Conservation (phyloP, 208 protist species). For the Histomonas meleagridis region DNA sequence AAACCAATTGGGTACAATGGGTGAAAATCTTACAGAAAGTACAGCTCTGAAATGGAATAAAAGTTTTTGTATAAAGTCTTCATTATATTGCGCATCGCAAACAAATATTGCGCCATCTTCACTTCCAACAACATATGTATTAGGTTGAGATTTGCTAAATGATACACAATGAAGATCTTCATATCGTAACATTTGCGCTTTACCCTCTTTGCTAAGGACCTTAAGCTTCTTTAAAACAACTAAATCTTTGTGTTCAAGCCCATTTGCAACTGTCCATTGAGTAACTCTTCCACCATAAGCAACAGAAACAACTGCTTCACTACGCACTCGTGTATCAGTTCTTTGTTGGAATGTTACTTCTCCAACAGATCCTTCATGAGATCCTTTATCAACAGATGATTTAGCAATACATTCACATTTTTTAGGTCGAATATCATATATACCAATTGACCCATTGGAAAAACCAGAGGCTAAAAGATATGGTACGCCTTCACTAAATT, state of each 20-base stretch:
- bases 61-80: constrained; percentile 19
- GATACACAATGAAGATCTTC: constrained; percentile 13
- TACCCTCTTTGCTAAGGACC: not conserved
- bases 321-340: constrained; percentile 10
- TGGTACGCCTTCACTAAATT: constrained; percentile 2
- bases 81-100: constrained; percentile 24
- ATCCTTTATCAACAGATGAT: constrained; percentile 7
- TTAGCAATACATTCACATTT: constrained; percentile 28
- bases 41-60: constrained; percentile 14
- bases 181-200: not conserved
- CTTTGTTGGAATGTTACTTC: constrained; percentile 17
- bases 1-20: constrained; percentile 11
- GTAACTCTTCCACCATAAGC: not conserved
- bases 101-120: constrained; percentile 34
- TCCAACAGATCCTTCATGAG: not conserved
- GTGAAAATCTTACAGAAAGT: not conserved
- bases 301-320: constrained; percentile 28
- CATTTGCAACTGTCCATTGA: constrained; percentile 35
- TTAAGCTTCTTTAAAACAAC: not conserved
- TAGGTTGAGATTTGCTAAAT: not conserved
- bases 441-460: not conserved
- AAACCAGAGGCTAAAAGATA: constrained; percentile 25
- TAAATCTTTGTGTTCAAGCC: constrained; percentile 18
- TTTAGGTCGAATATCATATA: not conserved
- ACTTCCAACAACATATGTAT: constrained; percentile 5